phyloP scores from a whole-genome alignment of 129 eudicot genomes.

The Tagetes patula region DNA sequence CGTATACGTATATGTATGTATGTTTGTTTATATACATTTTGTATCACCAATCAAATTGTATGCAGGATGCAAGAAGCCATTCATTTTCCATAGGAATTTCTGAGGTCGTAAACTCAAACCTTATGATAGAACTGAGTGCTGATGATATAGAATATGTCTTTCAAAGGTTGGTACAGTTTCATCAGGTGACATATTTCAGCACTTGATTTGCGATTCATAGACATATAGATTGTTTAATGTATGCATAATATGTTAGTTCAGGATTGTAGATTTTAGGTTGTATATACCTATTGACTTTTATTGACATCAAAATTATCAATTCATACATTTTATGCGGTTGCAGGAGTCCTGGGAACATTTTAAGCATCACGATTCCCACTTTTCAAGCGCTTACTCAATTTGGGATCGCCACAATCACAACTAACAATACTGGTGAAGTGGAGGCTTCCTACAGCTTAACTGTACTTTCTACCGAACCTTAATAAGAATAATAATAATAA shows the following conservation, averaged over 20 bases:
- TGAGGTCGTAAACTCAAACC: constrained; percentile 78
- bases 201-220: background rate
- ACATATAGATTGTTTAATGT: background rate
- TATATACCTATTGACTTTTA: too few relatives aligned
- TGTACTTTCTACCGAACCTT: constrained; percentile 38
- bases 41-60: constrained; percentile 20
- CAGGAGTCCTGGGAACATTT: constrained; percentile 85
- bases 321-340: constrained; percentile 5
- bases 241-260: background rate
- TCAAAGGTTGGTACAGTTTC: constrained; percentile 57
- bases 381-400: constrained; percentile 83
- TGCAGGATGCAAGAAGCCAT: constrained; percentile 82
- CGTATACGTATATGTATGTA: background rate
- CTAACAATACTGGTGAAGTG: constrained; percentile 76
- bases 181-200: background rate
- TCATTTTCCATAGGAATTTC: constrained; percentile 84
- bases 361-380: constrained; percentile 69
- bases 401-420: constrained; percentile 69
- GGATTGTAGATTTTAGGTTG: too few relatives aligned
- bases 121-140: constrained; percentile 74
- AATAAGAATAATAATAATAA: background rate
- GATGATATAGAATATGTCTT: constrained; percentile 88
- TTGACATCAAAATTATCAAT: background rate
- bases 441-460: constrained; percentile 97
- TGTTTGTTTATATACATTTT: background rate